Evolutionary conservation across 176 grass and related monocot genomes (phyloP).

Genomic region (Thalia dealbata): DNA sequence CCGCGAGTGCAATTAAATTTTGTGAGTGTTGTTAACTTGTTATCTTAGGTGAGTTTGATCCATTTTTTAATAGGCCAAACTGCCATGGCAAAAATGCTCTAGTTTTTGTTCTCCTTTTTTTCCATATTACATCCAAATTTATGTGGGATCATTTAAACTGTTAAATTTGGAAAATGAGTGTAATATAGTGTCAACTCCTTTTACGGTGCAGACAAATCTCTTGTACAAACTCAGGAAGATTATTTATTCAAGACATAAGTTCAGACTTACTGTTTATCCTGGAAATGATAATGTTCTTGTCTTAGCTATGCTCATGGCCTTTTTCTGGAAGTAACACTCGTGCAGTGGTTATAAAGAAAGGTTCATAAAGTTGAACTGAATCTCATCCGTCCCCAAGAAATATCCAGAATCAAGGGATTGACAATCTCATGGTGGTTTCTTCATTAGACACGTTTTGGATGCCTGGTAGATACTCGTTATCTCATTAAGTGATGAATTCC

Average conservation of each 20-base stretch:
- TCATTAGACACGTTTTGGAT: too few species aligned
- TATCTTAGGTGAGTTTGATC: not conserved
- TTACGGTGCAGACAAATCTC: slow-evolving; percentile 64
- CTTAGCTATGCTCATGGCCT: slow-evolving; percentile 61
- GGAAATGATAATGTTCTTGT: slow-evolving; percentile 67
- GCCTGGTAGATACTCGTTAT: too few species aligned
- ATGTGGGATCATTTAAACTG: slow-evolving; percentile 3
- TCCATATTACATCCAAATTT: not conserved
- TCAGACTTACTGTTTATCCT: slow-evolving; percentile 76
- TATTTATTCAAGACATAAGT: slow-evolving; percentile 68
- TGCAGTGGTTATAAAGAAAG: not conserved
- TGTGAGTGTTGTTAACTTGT: not conserved
- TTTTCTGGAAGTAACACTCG: slow-evolving; percentile 44
- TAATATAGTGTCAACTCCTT: not conserved
- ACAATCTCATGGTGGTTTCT: too few species aligned
- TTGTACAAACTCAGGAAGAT: slow-evolving; percentile 74
- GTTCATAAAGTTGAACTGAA: not conserved
- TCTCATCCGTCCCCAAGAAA: not conserved
- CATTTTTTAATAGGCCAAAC: not conserved
- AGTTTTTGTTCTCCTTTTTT: not conserved
- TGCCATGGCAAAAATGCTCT: not conserved
- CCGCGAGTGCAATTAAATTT: not conserved
- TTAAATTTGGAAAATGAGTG: slow-evolving; percentile 4
- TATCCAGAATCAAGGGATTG: not conserved
- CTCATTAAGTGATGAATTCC: too few species aligned